Conservation (phyloP, 75 land plant species). For the Selaginella tamariscina region DNA sequence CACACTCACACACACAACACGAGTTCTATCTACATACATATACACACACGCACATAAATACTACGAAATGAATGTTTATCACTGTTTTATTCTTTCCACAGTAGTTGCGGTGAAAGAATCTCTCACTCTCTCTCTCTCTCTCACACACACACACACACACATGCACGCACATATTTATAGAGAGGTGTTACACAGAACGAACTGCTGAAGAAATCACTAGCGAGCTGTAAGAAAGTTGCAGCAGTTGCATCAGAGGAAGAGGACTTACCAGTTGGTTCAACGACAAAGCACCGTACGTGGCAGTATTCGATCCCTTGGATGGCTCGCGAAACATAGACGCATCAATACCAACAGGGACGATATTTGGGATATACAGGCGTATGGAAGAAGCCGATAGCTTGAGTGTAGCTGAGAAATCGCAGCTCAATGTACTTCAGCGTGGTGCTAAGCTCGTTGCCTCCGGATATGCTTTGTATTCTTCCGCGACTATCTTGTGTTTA, state of each 20-base stretch:
- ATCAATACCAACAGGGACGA: slow-evolving; percentile 93
- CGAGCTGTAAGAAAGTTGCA: slow-evolving; percentile 68
- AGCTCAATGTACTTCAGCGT: slow-evolving; percentile 76
- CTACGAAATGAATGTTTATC: not conserved
- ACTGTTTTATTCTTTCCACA: not conserved
- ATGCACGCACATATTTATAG: not conserved
- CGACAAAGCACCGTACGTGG: slow-evolving; percentile 69
- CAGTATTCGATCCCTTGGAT: slow-evolving; percentile 86
- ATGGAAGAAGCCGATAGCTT: slow-evolving; percentile 55
- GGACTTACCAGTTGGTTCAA: slow-evolving; percentile 60
- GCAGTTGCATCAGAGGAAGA: slow-evolving; percentile 94
- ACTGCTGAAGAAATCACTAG: not conserved
- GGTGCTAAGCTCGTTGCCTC: slow-evolving; percentile 69
- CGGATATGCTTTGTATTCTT: slow-evolving; percentile 84
- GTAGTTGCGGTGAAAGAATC: not conserved
- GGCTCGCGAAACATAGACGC: slow-evolving; percentile 98
- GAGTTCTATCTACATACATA: too few relatives aligned
- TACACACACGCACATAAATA: not conserved
- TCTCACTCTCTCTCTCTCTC: too few relatives aligned
- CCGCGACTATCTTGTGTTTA: slow-evolving; percentile 79
- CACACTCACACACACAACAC: too few relatives aligned
- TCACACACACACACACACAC: not conserved
- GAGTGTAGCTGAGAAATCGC: slow-evolving; percentile 60
- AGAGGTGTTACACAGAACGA: not conserved
- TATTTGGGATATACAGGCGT: slow-evolving; percentile 70